Base-by-base conservation (phyloP, 1,284 basidiomycete species). In the Peniophora sp. region DNA sequence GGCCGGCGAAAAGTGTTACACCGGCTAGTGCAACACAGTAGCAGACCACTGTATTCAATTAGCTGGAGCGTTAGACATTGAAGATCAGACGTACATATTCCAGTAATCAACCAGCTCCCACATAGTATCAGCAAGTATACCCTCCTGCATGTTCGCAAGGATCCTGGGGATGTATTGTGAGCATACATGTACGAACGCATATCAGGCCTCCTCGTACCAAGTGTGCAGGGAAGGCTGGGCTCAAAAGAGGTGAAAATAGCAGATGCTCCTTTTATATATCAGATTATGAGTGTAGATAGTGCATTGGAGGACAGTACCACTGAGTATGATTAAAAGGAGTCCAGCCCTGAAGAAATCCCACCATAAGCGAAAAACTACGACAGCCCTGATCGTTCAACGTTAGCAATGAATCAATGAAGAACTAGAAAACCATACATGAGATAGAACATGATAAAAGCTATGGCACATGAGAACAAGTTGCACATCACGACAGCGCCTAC, bases 321-420 rank as follows among this genome's bases (percentile, higher is more conserved):
- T 53, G 56, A 74, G 70, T 34, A 71, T 60, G 12, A 66, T 45
- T 27, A 73, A 57, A 50, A 75, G 60, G 51, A 67, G 63, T 8
- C 67, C 53, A 49, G 69, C 56, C 6, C 74, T 69, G 43, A 63
- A 61, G 48, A 70, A 67, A 52, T 78, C 76, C 51, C 69, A 59
- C 72, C 70, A 70, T 34, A 69, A 58, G 14, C 62, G 63, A 55
- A 76, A 76, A 16, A 64, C 65, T 38, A 76, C 69, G 17, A 78
- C 71, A 19, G 71, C 65, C 75, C 77, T 79, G 16, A 8, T 8
- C 5, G 38, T 32, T 32, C 12, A 12, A 32, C 5, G 27, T 12
- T 32, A 12, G 27, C 27, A 32, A 12, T 32, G 6, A 32, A 12
- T 6, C 27, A 6, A 32, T n/a, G 27, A 32, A 12, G 27, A 32